A percentile compares a stretch with the other conserved stretches of the same genome.
Conservation (phyloP, 202 grass and related monocot species). For the Eragrostis tef region DNA sequence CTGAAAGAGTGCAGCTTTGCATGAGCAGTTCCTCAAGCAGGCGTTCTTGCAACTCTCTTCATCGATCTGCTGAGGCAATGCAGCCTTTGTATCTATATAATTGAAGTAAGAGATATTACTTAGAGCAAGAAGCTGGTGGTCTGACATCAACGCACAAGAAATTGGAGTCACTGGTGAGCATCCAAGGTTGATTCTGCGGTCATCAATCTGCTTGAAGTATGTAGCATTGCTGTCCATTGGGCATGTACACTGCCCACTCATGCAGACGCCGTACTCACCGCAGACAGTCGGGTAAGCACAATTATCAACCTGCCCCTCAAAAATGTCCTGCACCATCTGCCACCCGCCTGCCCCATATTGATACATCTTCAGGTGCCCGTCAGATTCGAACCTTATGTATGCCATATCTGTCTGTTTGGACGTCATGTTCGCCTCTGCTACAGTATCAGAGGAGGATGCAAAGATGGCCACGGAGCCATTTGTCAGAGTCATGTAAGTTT, state of each 20-base stretch:
- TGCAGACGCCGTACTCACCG: slow-evolving; percentile 37
- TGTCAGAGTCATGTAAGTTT: slow-evolving; percentile 27
- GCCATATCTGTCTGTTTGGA: background rate
- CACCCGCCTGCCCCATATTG: background rate
- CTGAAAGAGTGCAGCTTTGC: slow-evolving; percentile 57
- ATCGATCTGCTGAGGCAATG: background rate
- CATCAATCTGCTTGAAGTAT: slow-evolving; percentile 22
- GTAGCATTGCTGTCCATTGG: background rate
- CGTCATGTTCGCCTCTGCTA: background rate
- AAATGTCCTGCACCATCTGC: slow-evolving; percentile 18
- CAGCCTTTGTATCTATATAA: background rate
- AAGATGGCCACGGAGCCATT: background rate
- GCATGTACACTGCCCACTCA: slow-evolving; percentile 9
- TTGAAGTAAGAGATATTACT: slow-evolving; percentile 48
- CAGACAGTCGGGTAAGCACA: slow-evolving; percentile 39
- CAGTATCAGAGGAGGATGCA: background rate
- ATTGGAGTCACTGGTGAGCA: slow-evolving; percentile 34
- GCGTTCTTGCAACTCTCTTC: slow-evolving; percentile 54
- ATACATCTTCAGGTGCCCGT: slow-evolving; percentile 45
- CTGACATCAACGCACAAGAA: slow-evolving; percentile 20
- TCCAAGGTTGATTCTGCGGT: background rate
- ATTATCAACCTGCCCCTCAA: background rate
- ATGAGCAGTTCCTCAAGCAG: slow-evolving; percentile 58
- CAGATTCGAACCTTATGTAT: slow-evolving; percentile 27
- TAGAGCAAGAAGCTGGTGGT: slow-evolving; percentile 34